Percentiles rank a stretch among this genome's conserved stretches.
Evolutionary conservation across 1,284 basidiomycete genomes (phyloP).

Genomic region (Tausonia pullulans): DNA sequence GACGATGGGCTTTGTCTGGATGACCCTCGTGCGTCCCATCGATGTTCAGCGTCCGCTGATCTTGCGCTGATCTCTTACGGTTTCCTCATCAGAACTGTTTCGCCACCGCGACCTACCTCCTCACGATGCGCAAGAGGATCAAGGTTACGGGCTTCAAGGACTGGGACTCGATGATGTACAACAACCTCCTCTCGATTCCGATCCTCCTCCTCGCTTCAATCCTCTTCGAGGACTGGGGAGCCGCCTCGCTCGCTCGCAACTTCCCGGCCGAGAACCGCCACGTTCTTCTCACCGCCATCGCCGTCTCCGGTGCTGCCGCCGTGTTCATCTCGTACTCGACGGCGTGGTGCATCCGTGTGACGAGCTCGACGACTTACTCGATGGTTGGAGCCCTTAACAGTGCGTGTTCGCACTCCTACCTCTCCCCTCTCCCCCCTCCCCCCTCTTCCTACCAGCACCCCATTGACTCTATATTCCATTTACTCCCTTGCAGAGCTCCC

Average conservation of each 20-base stretch:
- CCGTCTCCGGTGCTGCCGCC: constrained; percentile 90
- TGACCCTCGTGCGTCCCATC: constrained; percentile 45
- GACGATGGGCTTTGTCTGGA: constrained; percentile 52
- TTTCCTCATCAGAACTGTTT: constrained; percentile 54
- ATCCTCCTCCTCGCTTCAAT: constrained; percentile 75
- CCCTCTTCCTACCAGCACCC: background rate
- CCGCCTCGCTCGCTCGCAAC: constrained; percentile 63
- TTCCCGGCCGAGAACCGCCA: constrained; percentile 78
- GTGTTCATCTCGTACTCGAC: constrained; percentile 98
- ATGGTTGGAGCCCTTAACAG: constrained; percentile 98
- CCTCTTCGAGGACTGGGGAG: constrained; percentile 81
- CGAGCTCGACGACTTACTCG: constrained; percentile 94
- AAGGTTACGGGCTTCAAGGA: constrained; percentile 97
- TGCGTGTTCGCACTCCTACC: background rate
- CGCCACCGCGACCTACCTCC: constrained; percentile 82
- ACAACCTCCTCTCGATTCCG: constrained; percentile 91
- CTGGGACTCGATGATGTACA: constrained; percentile 99
- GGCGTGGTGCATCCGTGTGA: constrained; percentile 94
- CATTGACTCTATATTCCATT: background rate
- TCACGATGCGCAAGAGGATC: constrained; percentile 95
- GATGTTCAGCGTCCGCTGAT: background rate
- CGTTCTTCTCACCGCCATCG: constrained; percentile 75
- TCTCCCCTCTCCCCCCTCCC: background rate
- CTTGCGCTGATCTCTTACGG: background rate
- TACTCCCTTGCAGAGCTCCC: constrained; percentile 51